Base-by-base conservation (phyloP, 1,284 basidiomycete genomes). In the Gastroboletus turbinatus region DNA sequence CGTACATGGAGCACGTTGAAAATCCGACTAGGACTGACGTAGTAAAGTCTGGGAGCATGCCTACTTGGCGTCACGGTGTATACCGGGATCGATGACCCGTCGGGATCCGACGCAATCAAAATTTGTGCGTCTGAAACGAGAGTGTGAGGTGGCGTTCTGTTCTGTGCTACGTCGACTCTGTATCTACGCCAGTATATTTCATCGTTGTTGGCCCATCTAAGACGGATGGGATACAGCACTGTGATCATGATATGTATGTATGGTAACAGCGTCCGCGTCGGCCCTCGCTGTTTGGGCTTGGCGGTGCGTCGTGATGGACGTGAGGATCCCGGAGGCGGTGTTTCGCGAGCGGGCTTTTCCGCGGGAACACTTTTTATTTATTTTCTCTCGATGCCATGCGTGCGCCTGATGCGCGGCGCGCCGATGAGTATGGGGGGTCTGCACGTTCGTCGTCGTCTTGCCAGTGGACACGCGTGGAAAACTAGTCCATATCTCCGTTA, bases 361-460 rank as follows among this genome's bases (percentile, higher is more conserved):
- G 21, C 17, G 32, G 25, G 4, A 9, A 5, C 5, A 23, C 9
- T 4, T n/a, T 14, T n/a, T 14, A 42, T 43, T 43, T 49, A n/a
- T 46, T 50, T 2, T 25, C 30, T 16, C 49, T 17, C 42, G 30
- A 46, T 43, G 25, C 44, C n/a, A 29, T 19, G n/a, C 40, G 6
- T 25, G 3, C 23, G 35, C 23, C 14, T 29, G 46, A n/a, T 7
- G 39, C 19, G 42, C 45, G 46, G 39, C 17, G 29, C 29, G 46
- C 29, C 11, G 49, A 50, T 27, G 46, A n/a, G n/a, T n/a, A 5
- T 23, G 10, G 3, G 32, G n/a, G 47, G 21, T 11, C n/a, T 45
- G 13, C 46, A 48, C 46, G 46, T 48, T 48, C 38, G 47, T 48
- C 39, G 47, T 49, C 14, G 43, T 46, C 42, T 25, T 49, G 25